A percentile compares a stretch with the other conserved stretches of the same genome.
Evolutionary conservation across 208 protist genomes (phyloP).

Genomic region (Acanthamoeba royreba): DNA sequence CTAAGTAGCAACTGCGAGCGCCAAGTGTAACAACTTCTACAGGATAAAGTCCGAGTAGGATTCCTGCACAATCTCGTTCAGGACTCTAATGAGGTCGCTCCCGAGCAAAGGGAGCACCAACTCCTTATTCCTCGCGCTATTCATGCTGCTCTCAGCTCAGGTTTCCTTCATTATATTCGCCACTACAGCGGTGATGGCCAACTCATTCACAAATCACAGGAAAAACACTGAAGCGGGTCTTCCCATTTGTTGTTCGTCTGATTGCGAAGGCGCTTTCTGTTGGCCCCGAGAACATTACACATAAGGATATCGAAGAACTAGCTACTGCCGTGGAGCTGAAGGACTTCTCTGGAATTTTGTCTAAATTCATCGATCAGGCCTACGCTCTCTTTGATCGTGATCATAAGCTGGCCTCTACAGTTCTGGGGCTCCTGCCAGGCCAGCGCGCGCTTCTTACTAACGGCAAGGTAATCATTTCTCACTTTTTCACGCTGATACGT

Average conservation of each 20-base stretch:
- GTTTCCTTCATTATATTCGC: no score
- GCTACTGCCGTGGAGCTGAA: not conserved
- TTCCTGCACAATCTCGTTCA: not conserved
- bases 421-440: not conserved
- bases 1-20: not conserved
- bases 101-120: not conserved
- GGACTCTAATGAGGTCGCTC: not conserved
- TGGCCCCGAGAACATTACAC: not conserved
- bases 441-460: not conserved
- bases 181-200: no score
- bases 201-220: not conserved
- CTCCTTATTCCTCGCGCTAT: not conserved
- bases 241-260: not conserved
- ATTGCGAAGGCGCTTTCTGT: not conserved
- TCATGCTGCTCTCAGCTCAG: not conserved
- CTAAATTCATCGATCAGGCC: not conserved
- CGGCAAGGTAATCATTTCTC: slow-evolving; percentile 8
- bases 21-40: not conserved
- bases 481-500: no score
- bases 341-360: not conserved
- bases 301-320: not conserved
- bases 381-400: not conserved
- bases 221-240: not conserved
- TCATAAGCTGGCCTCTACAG: not conserved
- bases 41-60: not conserved